Evolutionary conservation across 257 asterid genomes (phyloP).

Genomic region (Solanum paucissectum): DNA sequence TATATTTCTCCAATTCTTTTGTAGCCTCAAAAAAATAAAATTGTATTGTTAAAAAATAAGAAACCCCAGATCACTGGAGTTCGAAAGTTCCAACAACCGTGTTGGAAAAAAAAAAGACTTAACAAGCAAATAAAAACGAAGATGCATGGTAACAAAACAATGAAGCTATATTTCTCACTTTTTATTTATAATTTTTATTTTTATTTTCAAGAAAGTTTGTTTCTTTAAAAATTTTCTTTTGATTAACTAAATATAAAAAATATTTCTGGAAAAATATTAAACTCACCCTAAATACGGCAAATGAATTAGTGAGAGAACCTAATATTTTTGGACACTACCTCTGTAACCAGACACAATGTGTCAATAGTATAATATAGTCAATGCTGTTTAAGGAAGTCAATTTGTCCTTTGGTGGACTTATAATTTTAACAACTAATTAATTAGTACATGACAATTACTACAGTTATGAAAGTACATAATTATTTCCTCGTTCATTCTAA

Average conservation of each 20-base stretch:
- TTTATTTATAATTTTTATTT: too few relatives aligned
- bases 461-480: too few relatives aligned
- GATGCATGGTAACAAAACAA: too few relatives aligned
- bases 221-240: too few relatives aligned
- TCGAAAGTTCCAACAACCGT: neutral
- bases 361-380: neutral
- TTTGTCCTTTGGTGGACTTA: neutral
- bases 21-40: neutral
- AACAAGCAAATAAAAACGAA: neutral
- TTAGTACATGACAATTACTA: too few relatives aligned
- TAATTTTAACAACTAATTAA: too few relatives aligned
- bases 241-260: neutral
- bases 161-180: too few relatives aligned
- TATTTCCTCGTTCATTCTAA: too few relatives aligned
- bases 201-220: neutral
- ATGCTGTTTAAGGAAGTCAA: neutral
- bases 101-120: neutral
- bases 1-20: neutral
- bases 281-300: neutral
- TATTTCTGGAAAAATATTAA: neutral
- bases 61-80: neutral
- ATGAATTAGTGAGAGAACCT: neutral
- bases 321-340: neutral
- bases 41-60: neutral
- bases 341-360: neutral